Evolutionary conservation across 208 protist species (phyloP), one percentile per base, ranked within the genome.

Genomic region (Crithidia mellificae): DNA sequence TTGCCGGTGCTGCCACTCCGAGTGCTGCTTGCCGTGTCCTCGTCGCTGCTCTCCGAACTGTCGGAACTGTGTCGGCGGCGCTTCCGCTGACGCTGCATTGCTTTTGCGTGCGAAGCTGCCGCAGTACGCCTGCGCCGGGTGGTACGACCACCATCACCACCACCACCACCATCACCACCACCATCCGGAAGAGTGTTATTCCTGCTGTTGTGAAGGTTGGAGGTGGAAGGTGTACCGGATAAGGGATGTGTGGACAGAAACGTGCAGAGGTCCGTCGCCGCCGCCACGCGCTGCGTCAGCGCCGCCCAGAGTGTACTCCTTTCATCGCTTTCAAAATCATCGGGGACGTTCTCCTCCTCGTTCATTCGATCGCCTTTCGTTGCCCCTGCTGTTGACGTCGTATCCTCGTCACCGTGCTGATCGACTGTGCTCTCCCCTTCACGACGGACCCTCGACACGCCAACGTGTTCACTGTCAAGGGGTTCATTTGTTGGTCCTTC

Each of bases 231-330:
- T n/a, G 4, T 27, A 7, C 39, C 41, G 12, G 50, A 22, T 6
- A 57, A 41, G 17, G 56, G 68, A 43, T 74, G 52, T 0, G 62
- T 44, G 20, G 70, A 69, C n/a, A 75, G 24, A 20, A 75, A 75
- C 20, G 50, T 15, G 24, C 53, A 68, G 25, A 75, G 15, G 43
- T 75, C 70, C 0, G 30, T 39, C 27, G 62, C 34, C 2, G 70
- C 70, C 0, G 70, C 70, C 34, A 75, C 41, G n/a, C 70, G 70
- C 55, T 75, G 70, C 47, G 70, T 44, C n/a, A 75, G 55, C 24
- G 70, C 70, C 8, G 29, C 50, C 70, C 70, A 75, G 8, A 75
- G 43, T 20, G 17, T 51, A 15, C 55, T 15, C 3, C 22, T 41
- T 6, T 34, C 34, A 12, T 53, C 57, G 9, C n/a, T 27, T 19